Percentiles rank a stretch among this genome's conserved stretches.
These are phyloP conservation scores for Cladorrhinum sp. DNA, from an alignment of 2,329 filamentous ascomycete genomes.

Conservation along the genomic window DNA sequence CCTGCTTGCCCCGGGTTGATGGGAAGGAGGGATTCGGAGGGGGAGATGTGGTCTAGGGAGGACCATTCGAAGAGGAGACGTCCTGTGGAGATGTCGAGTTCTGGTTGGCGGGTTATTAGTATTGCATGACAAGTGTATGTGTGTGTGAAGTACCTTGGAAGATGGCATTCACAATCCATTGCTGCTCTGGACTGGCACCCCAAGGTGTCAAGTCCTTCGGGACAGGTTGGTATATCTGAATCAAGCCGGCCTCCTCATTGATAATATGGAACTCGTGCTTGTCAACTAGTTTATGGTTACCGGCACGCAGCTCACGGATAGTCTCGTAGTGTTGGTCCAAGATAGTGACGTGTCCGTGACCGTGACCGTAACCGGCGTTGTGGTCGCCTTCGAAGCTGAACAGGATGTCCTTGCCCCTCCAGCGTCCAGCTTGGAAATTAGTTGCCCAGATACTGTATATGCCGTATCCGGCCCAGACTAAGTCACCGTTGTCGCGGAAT, in stretches of 20 bases:
- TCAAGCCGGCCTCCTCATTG: slow-evolving; percentile 50
- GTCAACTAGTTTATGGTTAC: slow-evolving; percentile 48
- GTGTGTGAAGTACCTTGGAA: slow-evolving; percentile 50
- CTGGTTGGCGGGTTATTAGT: slow-evolving; percentile 19
- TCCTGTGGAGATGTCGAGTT: slow-evolving; percentile 51
- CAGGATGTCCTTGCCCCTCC: slow-evolving; percentile 50
- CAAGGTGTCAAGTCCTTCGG: slow-evolving; percentile 43
- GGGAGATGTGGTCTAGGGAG: slow-evolving; percentile 52
- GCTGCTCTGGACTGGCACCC: slow-evolving; percentile 46
- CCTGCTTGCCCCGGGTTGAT: slow-evolving; percentile 43
- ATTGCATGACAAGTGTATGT: slow-evolving; percentile 17
- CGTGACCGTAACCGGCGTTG: slow-evolving; percentile 50
- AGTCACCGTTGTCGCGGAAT: slow-evolving; percentile 50
- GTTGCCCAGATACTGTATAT: slow-evolving; percentile 51
- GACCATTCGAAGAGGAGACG: slow-evolving; percentile 58
- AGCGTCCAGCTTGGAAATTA: slow-evolving; percentile 51
- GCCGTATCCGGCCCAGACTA: slow-evolving; percentile 56
- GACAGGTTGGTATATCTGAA: slow-evolving; percentile 52
- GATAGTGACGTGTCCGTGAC: slow-evolving; percentile 52
- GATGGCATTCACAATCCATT: slow-evolving; percentile 55
- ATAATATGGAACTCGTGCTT: slow-evolving; percentile 56
- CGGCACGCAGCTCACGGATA: slow-evolving; percentile 50
- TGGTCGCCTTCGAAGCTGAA: slow-evolving; percentile 53
- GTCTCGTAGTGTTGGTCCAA: slow-evolving; percentile 54
- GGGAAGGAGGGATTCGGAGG: slow-evolving; percentile 43